Percentiles rank a stretch among this genome's conserved stretches.
Conservation (phyloP, 768 basidiomycete genomes). For the Boletus tomentosulus region DNA sequence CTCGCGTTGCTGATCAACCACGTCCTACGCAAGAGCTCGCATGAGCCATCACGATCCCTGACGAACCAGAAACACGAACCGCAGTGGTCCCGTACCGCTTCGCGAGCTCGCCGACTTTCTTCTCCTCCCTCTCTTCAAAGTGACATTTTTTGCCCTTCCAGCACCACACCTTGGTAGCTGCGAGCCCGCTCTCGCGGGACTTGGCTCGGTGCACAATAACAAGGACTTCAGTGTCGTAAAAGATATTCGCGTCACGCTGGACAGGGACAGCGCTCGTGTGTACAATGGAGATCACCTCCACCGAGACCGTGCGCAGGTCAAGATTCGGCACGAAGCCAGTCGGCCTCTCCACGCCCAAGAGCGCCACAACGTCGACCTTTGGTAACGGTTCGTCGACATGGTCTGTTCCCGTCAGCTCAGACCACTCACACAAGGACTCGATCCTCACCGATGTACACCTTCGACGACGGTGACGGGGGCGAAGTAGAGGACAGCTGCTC, state of each 20-base stretch:
- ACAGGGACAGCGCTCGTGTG: slow-evolving; percentile 48
- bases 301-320: slow-evolving; percentile 57
- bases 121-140: slow-evolving; percentile 56
- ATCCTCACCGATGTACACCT: slow-evolving; percentile 35
- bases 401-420: slow-evolving; percentile 25
- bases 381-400: slow-evolving; percentile 44
- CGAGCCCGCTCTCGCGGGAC: slow-evolving; percentile 59
- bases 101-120: slow-evolving; percentile 66
- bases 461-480: background rate
- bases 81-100: slow-evolving; percentile 65
- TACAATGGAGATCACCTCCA: slow-evolving; percentile 62
- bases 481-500: background rate
- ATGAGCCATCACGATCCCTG: background rate
- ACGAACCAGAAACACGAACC: slow-evolving; percentile 37
- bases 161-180: slow-evolving; percentile 66
- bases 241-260: slow-evolving; percentile 45
- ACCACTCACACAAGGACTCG: background rate
- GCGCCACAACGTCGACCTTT: slow-evolving; percentile 41
- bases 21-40: slow-evolving; percentile 17
- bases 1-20: slow-evolving; percentile 60
- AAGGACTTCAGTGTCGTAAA: slow-evolving; percentile 72
- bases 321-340: slow-evolving; percentile 22
- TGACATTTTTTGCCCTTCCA: slow-evolving; percentile 63
- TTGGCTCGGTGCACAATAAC: slow-evolving; percentile 69
- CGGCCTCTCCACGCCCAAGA: slow-evolving; percentile 34